Percentiles rank a stretch among this genome's conserved stretches.
Conservation (phyloP, 148 eudicot genomes). For the Cornus controversa region DNA sequence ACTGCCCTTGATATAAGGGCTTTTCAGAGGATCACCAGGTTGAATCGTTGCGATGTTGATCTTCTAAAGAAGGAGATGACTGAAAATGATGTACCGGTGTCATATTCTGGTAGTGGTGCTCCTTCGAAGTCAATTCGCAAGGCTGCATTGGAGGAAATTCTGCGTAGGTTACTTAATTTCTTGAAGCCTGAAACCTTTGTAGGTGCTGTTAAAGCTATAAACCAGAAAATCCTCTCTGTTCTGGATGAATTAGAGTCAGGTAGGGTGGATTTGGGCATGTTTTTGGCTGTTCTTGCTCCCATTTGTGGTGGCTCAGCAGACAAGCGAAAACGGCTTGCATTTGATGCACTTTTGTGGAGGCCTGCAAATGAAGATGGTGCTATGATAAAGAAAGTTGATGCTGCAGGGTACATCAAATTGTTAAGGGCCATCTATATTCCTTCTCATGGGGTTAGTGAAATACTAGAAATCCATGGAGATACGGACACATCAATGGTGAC, state of each 20-base stretch:
- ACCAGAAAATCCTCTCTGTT: constrained; percentile 72
- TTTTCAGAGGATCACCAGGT: constrained; percentile 84
- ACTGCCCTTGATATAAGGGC: constrained; percentile 80
- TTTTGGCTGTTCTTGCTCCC: constrained; percentile 88
- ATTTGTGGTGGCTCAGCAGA: constrained; percentile 72
- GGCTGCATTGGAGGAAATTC: constrained; percentile 76
- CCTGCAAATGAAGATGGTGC: constrained; percentile 63
- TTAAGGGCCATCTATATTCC: constrained; percentile 88
- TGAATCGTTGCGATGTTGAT: constrained; percentile 80
- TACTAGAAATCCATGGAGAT: constrained; percentile 84
- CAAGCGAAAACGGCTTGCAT: constrained; percentile 74
- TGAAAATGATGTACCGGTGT: constrained; percentile 66
- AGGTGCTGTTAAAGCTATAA: constrained; percentile 87
- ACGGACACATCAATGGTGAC: constrained; percentile 56
- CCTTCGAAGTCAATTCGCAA: constrained; percentile 91
- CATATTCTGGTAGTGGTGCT: constrained; percentile 76
- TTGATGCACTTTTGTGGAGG: constrained; percentile 79
- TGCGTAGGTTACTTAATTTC: constrained; percentile 67
- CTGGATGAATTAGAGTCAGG: constrained; percentile 81
- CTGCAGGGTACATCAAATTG: constrained; percentile 56
- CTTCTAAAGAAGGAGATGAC: constrained; percentile 71
- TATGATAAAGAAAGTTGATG: constrained; percentile 65
- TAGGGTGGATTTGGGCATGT: constrained; percentile 92
- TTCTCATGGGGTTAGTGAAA: constrained; percentile 69
- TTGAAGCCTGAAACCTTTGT: constrained; percentile 94